Percentiles rank a stretch among this genome's conserved stretches.
Conservation (phyloP, 2,329 filamentous ascomycete genomes). For the Orbilia ellipsospora region DNA sequence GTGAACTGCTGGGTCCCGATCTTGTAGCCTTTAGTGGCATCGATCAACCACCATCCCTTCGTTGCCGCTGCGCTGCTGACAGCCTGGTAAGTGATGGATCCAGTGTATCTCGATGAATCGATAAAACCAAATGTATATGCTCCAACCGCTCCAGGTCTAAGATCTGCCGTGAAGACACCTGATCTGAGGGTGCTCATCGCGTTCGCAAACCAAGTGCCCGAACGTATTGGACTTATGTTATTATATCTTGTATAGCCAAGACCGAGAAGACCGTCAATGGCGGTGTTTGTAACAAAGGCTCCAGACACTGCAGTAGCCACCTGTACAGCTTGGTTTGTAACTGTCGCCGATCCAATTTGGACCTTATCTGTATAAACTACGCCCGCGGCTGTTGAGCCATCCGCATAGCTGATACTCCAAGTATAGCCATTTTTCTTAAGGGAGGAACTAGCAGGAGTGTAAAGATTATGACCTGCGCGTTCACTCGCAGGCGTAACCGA, state of each 20-base stretch:
- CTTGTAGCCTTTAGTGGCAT: slow-evolving; percentile 35
- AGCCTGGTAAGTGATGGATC: slow-evolving; percentile 72
- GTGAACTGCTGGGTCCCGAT: slow-evolving; percentile 19
- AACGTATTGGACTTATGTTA: slow-evolving; percentile 71
- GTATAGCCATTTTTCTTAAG: slow-evolving; percentile 66
- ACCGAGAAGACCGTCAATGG: slow-evolving; percentile 75
- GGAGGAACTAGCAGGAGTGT: slow-evolving; percentile 65
- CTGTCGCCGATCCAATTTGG: slow-evolving; percentile 73
- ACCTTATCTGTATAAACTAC: slow-evolving; percentile 76
- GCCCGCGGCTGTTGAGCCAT: slow-evolving; percentile 73
- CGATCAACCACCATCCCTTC: slow-evolving; percentile 69
- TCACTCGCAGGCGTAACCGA: slow-evolving; percentile 64
- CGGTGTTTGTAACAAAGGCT: slow-evolving; percentile 70
- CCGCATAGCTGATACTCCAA: slow-evolving; percentile 75
- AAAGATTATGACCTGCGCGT: slow-evolving; percentile 65
- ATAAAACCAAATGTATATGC: slow-evolving; percentile 80
- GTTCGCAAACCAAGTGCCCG: slow-evolving; percentile 81
- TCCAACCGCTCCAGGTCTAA: slow-evolving; percentile 71
- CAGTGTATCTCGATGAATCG: slow-evolving; percentile 72
- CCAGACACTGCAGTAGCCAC: slow-evolving; percentile 71
- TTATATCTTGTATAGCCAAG: slow-evolving; percentile 75
- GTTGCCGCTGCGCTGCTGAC: slow-evolving; percentile 72
- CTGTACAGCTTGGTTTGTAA: slow-evolving; percentile 73
- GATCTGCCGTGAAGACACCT: slow-evolving; percentile 77
- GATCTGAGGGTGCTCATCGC: slow-evolving; percentile 70